These are phyloP conservation scores for Hypomyces rosellus DNA, from an alignment of 2,329 filamentous ascomycete species.

Conservation along the genomic window DNA sequence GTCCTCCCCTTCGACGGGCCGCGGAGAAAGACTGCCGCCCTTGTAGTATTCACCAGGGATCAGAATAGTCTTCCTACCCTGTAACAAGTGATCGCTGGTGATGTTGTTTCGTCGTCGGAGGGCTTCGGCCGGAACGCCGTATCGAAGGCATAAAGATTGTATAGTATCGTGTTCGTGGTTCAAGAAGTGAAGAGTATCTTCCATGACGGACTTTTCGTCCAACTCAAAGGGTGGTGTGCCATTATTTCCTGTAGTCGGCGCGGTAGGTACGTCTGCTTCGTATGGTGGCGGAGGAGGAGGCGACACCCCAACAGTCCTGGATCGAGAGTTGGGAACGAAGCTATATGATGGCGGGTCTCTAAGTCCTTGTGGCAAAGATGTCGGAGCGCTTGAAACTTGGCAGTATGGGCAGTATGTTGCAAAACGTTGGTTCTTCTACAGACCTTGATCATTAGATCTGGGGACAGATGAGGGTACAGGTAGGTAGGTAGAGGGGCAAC, in stretches of 20 bases:
- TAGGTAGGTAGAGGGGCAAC: conserved; percentile 20
- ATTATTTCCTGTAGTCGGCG: conserved; percentile 8
- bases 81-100: conserved; percentile 63
- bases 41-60: conserved; percentile 68
- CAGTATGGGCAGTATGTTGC: conserved; percentile 66
- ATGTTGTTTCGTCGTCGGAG: conserved; percentile 64
- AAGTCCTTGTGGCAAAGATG: conserved; percentile 54
- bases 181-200: conserved; percentile 70
- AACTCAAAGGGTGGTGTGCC: conserved; percentile 20
- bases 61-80: conserved; percentile 60
- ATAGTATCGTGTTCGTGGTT: conserved; percentile 63
- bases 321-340: conserved; percentile 24
- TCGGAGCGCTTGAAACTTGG: conserved; percentile 59
- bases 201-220: conserved; percentile 32
- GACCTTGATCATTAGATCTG: neutral
- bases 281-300: conserved; percentile 35
- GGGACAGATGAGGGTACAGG: neutral
- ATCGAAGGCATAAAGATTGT: conserved; percentile 62
- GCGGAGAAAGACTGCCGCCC: conserved; percentile 61
- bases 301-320: conserved; percentile 17
- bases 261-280: conserved; percentile 11
- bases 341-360: conserved; percentile 63
- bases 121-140: conserved; percentile 57
- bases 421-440: conserved; percentile 60
- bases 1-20: conserved; percentile 66